Base-by-base conservation (phyloP, 1,139 yeast species). In the Blastobotrys illinoisensis region DNA sequence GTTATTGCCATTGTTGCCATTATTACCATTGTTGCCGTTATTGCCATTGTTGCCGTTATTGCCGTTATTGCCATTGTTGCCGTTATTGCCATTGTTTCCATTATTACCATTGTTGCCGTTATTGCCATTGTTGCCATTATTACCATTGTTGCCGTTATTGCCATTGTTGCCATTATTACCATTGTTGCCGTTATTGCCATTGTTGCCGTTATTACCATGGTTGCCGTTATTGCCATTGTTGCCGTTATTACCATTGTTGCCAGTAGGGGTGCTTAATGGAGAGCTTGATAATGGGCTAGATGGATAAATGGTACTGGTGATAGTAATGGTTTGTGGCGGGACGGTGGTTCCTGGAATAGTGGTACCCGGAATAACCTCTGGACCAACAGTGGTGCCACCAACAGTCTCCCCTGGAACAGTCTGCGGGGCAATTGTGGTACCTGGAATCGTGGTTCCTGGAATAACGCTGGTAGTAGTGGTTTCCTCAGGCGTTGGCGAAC, bases 291-390 rank as follows among this genome's bases (percentile, higher is more conserved):
- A 9, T 23, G 5, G 26, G 26, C 26, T n/a, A n/a, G 49, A 23
- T 18, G 49, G 49, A n/a, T 44, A 23, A n/a, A 44, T 36, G 21
- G 58, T 55, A n/a, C 55, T 54, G 14, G 61, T 54, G 2, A 57
- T 58, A 9, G 64, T 54, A 23, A 55, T 52, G 6, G 58, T 54
- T 43, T 56, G 56, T n/a, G 61, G 46, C 13, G 56, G 56, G 24
- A 58, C 51, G 4, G 60, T 51, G 28, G 58, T 51, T 20, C 58
- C 62, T 5, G 57, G 59, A 19, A 59, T 53, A 18, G 60, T 59
- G 3, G 60, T 51, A 5, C 59, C 58, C 9, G 59, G 56, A 16
- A 61, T 55, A 13, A 19, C 14, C 13, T 28, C 16, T 19, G 46
- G 46, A 3, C 47, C 47, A 14, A 51, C 26, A 5, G 54, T 51